Base-by-base conservation (phyloP, 495 filamentous ascomycete genomes). In the Daldinia caldariorum region DNA sequence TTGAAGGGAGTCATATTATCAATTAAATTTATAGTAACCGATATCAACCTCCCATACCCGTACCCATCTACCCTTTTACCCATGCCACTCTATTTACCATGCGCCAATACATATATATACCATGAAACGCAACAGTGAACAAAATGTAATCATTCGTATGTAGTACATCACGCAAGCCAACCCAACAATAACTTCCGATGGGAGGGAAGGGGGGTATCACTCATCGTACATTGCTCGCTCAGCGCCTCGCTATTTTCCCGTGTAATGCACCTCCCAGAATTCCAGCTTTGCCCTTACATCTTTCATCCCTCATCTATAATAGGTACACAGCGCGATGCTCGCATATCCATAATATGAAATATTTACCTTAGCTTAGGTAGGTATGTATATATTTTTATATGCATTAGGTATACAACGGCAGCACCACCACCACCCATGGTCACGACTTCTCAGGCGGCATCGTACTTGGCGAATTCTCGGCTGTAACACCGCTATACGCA, bases 401-500 rank as follows among this genome's bases (percentile, higher is more conserved):
- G 26, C 26, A 26, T n/a, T n/a, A n/a, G n/a, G n/a, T 26, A 26
- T 26, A 26, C 26, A 26, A 26, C 26, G 3, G 26, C 26, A 26
- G 3, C 26, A 26, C n/a, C n/a, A n/a, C n/a, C 39, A 34, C 39
- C n/a, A 12, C 39, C 6, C 9, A 43, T 6, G 18, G 3, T 53
- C 26, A 53, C 12, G 64, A 55, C 58, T 74, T 79, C 75, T 80
- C 80, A 57, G 77, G 74, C 1, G 80, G 79, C 70, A 82, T 72
- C 37, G 76, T 78, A 34, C 81, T 82, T 37, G 81, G 81, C 67
- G 74, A 80, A 39, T 84, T 82, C 77, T 83, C 83, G 10, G 83
- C 78, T 47, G 82, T 85, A 9, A 82, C 79, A 0, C 83, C 83
- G 45, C 81, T 83, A 39, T 82, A 85, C 9, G 82, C 83, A 7